phyloP scores from a whole-genome alignment of 108 stramenopile genomes.

The Cyclotella baltica region DNA sequence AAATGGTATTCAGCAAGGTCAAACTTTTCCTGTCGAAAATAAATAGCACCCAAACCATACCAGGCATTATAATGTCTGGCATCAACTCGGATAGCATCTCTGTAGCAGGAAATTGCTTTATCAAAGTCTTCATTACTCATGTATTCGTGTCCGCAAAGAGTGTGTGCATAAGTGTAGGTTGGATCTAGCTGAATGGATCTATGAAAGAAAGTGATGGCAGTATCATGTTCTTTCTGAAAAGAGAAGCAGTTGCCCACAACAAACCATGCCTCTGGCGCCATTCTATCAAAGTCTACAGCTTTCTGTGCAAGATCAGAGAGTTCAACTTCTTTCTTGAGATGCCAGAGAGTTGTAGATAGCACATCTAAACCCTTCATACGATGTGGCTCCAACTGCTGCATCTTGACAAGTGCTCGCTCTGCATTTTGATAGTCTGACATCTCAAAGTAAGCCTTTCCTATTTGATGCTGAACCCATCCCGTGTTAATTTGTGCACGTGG shows the following conservation, averaged over 20 bases:
- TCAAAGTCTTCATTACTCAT: conserved; percentile 97
- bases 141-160: conserved; percentile 97
- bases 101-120: conserved; percentile 92
- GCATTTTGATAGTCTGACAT: conserved; percentile 93
- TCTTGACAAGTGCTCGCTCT: conserved; percentile 76
- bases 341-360: conserved; percentile 94
- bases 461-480: conserved; percentile 94
- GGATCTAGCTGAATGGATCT: conserved; percentile 92
- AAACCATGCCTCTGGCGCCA: conserved; percentile 94
- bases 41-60: conserved; percentile 97
- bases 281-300: conserved; percentile 86
- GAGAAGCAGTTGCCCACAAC: conserved; percentile 98
- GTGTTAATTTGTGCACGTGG: conserved; percentile 87
- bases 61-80: conserved; percentile 91
- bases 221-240: conserved; percentile 97
- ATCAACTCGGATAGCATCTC: conserved; percentile 90
- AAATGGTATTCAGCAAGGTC: conserved; percentile 97
- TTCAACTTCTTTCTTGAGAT: conserved; percentile 96
- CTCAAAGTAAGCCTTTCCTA: conserved; percentile 95
- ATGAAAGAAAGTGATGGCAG: conserved; percentile 93
- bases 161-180: conserved; percentile 94
- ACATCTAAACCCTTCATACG: conserved; percentile 93
- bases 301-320: conserved; percentile 93
- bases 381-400: conserved; percentile 91
- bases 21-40: conserved; percentile 96